Evolutionary conservation across 2,329 filamentous ascomycete genomes (phyloP).

Genomic region (Diaporthe longicolla): DNA sequence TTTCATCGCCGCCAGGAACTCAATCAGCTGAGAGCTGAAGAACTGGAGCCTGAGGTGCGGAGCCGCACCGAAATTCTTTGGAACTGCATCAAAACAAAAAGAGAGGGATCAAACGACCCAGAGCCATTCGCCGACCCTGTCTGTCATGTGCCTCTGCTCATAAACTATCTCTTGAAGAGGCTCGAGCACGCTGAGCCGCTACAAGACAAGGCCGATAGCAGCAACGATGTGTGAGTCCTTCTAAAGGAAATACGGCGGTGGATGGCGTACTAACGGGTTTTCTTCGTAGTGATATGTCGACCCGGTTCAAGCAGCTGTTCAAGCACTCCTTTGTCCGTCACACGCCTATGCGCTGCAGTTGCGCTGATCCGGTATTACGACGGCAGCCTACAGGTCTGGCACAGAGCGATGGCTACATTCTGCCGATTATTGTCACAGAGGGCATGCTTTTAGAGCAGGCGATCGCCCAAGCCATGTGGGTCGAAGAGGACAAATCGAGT

Average conservation of each 20-base stretch:
- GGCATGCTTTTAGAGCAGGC: background rate
- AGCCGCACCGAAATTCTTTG: background rate
- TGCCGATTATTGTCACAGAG: background rate
- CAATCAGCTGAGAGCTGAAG: fast-evolving
- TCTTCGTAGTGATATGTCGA: background rate
- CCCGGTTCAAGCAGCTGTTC: slow-evolving; percentile 17
- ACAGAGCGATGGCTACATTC: background rate
- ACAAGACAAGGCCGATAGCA: background rate
- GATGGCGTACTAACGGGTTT: background rate
- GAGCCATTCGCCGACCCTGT: background rate
- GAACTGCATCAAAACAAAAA: background rate
- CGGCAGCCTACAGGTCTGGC: background rate
- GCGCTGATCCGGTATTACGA: background rate
- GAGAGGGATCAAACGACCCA: background rate
- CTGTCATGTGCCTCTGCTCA: background rate
- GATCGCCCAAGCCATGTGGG: slow-evolving; percentile 11
- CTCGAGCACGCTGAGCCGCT: background rate
- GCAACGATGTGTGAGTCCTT: background rate
- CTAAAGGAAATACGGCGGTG: background rate
- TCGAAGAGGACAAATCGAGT: background rate
- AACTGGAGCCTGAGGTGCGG: background rate
- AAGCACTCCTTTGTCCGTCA: background rate
- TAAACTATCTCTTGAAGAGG: background rate
- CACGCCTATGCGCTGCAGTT: background rate
- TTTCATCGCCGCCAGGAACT: background rate